phyloP scores from a whole-genome alignment of 257 asterid genomes.

The Solanum arcanum region DNA sequence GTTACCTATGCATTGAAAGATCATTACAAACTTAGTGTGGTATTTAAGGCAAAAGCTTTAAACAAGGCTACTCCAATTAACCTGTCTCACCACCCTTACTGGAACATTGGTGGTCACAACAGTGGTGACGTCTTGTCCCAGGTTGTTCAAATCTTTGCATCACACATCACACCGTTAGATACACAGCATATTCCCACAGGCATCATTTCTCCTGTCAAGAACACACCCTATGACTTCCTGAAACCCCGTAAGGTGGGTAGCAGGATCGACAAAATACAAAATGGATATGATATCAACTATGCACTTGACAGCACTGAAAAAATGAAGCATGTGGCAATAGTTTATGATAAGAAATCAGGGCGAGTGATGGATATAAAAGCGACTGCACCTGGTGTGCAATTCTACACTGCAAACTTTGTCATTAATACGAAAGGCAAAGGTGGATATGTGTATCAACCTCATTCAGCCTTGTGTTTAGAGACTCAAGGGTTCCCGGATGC shows the following conservation, averaged over 20 bases:
- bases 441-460: constrained; percentile 1
- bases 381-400: constrained; percentile 3
- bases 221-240: constrained; percentile 8
- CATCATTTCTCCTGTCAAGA: neutral
- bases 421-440: constrained; percentile 1
- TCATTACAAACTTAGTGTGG: neutral
- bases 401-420: neutral
- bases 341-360: constrained; percentile 5
- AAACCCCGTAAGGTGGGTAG: constrained; percentile 2
- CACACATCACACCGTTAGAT: neutral
- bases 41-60: constrained; percentile 5
- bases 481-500: constrained; percentile 90
- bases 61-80: constrained; percentile 22
- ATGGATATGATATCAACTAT: constrained; percentile 11
- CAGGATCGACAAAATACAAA: neutral
- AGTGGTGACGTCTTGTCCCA: constrained; percentile 9
- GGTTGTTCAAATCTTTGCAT: constrained; percentile 6
- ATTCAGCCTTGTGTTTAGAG: constrained; percentile 14
- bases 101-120: constrained; percentile 19
- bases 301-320: neutral
- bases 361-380: neutral
- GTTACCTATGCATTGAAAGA: constrained; percentile 1
- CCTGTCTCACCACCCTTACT: constrained; percentile 14
- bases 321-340: neutral
- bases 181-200: constrained; percentile 1